Base-by-base conservation (phyloP, 257 asterid genomes). In the Gynochthodes officinalis region DNA sequence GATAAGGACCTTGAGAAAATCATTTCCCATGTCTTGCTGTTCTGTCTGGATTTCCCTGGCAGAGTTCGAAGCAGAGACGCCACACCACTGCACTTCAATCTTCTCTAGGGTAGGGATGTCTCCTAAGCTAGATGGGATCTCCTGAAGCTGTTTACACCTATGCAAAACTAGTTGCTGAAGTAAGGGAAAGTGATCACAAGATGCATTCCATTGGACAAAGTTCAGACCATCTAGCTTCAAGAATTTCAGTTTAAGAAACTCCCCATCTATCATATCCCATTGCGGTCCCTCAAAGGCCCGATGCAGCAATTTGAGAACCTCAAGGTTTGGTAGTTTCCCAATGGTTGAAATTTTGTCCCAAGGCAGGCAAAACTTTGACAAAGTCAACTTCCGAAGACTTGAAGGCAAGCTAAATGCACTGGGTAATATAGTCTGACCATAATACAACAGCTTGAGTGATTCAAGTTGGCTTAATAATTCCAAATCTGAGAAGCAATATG, bases 221-320 rank as follows among this genome's bases (percentile, higher is more conserved):
- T 69, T 48, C 15, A 7, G 33, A 11, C 16, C 7, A n/a, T 65
- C 39, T 4, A 74, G 25, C 55, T 74, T 39, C 78, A 74, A 65
- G 46, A 5, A n/a, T 39, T 62, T 74, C 15, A 74, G 78, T 44
- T 42, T 23, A 6, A 2, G 30, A 18, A 74, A 65, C 43, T 65
- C 50, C 66, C 54, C 73, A 19, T 74, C 50, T 10, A 12, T 53
- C 73, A 65, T 70, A 27, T 74, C 1, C 73, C 73, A 65, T n/a
- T 25, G 49, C 37, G 40, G 32, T 21, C 10, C 30, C 4, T 1
- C 16, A 74, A 65, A 39, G 35, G 59, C 7, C 1, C 19, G 8
- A 27, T 18, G 6, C 30, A 42, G 13, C 21, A 74, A 42, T 9
- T 65, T 64, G 44, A 73, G 64, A 27, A 73, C 67, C 55, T 19